Base-by-base conservation (phyloP, 441 rosid genomes). In the Bruguiera hainesii region DNA sequence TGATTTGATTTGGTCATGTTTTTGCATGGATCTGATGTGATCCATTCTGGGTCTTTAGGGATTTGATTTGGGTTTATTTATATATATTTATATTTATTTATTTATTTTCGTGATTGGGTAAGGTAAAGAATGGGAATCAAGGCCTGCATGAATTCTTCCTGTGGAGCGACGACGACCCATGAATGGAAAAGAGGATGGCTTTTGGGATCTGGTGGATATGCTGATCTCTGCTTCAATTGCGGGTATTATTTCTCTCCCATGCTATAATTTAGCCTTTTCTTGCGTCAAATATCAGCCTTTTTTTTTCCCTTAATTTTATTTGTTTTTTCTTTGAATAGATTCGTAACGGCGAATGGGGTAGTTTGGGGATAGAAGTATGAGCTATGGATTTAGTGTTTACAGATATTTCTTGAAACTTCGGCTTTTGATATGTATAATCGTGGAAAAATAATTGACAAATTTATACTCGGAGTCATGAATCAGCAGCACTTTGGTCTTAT, bases 171-270 rank as follows among this genome's bases (percentile, higher is more conserved):
- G 28, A 69, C 75, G 29, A 81, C 84, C 66, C 82, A 30, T 46
- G 88, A 91, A 72, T 91, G 98, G 98, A 91, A 82, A 75, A 84
- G 76, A 67, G 98, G 97, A 1, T 93, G 98, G 98, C 85, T 80
- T 75, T 74, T 93, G 80, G 89, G 89, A 87, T 89, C 97, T 72
- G 96, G 95, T 63, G 85, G 79, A 62, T 76, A 72, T 68, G 95
- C 93, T 76, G 84, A 73, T 73, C 98, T 93, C 77, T 93, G 98
- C 80, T 75, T 61, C 73, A 75, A 78, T 66, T 93, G 98, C 93
- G 97, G 98, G 98, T 93, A 83, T 18, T 30, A 83, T n/a, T 30
- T 73, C 71, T 48, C 42, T 68, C 25, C 50, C 15, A 55, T 55
- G 7, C 61, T 56, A 29, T 66, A 49, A 62, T 71, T 71, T 66